A percentile compares a stretch with the other conserved stretches of the same genome.
phyloP scores from a whole-genome alignment of 2,329 filamentous ascomycete genomes.

The Colletotrichum simmondsii region DNA sequence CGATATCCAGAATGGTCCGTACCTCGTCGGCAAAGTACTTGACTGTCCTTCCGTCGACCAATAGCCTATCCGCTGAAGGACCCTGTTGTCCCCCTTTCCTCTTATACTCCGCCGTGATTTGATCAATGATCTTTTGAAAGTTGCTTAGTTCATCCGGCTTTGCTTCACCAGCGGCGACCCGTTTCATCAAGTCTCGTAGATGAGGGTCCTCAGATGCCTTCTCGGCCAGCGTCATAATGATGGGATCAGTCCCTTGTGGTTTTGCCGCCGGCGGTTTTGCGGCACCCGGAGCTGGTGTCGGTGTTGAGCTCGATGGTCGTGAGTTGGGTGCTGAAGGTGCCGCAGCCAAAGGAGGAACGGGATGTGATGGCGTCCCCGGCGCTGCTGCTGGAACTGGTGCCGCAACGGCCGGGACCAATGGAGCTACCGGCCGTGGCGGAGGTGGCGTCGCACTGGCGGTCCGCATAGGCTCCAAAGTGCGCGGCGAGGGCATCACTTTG shows the following conservation, averaged over 20 bases:
- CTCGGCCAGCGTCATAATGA: conserved; percentile 83
- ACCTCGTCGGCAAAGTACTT: conserved; percentile 71
- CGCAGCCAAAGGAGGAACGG: conserved; percentile 25
- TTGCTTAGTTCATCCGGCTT: conserved; percentile 76
- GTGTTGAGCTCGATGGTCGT: conserved; percentile 33
- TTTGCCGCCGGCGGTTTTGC: conserved; percentile 30
- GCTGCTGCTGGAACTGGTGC: conserved; percentile 34
- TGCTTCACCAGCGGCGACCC: conserved; percentile 79
- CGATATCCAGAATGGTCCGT: conserved; percentile 66
- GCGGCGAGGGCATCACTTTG: neutral
- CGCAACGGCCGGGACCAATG: conserved; percentile 28
- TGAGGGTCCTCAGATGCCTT: conserved; percentile 78
- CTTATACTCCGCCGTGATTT: conserved; percentile 73
- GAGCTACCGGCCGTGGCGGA: conserved; percentile 8
- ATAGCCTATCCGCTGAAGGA: conserved; percentile 64
- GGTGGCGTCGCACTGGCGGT: conserved; percentile 14
- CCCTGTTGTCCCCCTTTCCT: conserved; percentile 61
- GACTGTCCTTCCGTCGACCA: conserved; percentile 66
- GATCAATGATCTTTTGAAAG: conserved; percentile 85
- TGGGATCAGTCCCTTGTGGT: conserved; percentile 56
- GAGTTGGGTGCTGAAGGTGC: conserved; percentile 39
- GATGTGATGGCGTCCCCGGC: conserved; percentile 34
- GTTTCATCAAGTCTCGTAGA: conserved; percentile 83
- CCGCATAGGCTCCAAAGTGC: neutral
- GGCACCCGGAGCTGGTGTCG: conserved; percentile 23